Base-by-base conservation (phyloP, 2,329 filamentous ascomycete species). In the Monilinia aucupariae region DNA sequence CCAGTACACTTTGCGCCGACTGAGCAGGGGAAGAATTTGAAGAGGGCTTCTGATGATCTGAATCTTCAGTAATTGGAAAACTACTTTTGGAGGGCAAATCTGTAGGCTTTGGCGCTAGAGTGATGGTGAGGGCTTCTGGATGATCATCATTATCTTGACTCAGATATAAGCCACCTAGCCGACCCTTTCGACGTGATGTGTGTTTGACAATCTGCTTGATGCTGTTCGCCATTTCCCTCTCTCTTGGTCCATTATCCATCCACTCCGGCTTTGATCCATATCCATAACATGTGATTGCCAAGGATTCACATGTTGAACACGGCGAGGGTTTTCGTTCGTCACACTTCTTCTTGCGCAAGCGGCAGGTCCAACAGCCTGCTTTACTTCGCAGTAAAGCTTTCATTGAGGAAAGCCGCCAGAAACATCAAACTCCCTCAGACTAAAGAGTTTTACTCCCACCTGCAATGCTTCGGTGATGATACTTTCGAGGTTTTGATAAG, bases 341-440 rank as follows among this genome's bases (percentile, higher is more conserved):
- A 70, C 84, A 87, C 69, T 85, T 85, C 70, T 86, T 87, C 68
- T 81, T 81, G 25, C 84, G 80, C 13, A 85, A 76, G 27, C 83
- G 79, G 68, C 84, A 86, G 64, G 70, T 73, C 67, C 71, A 68
- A 37, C 67, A 68, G 20, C 66, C 66, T 17, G 20, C 13, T 50
- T 58, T 62, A 25, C 43, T 62, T 58, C 60, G 43, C 12, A 62
- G 51, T 27, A 58, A 15, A 25, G 13, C 52, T 34, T 41, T 62
- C 60, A 62, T 62, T 3, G 41, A 25, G 25, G 20, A 56, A 3
- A 47, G 13, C 1, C 5, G 13, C 12, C 22, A 34, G 22, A 1
- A 10, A 5, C 22, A 56, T 32, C 17, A 2, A 6, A 15, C 13
- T 12, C 2, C 1, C 8, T 37, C 13, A 34, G 8, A 17, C 1